Evolutionary conservation across 345 rosid genomes (phyloP).

Genomic region (Populus euphratica): DNA sequence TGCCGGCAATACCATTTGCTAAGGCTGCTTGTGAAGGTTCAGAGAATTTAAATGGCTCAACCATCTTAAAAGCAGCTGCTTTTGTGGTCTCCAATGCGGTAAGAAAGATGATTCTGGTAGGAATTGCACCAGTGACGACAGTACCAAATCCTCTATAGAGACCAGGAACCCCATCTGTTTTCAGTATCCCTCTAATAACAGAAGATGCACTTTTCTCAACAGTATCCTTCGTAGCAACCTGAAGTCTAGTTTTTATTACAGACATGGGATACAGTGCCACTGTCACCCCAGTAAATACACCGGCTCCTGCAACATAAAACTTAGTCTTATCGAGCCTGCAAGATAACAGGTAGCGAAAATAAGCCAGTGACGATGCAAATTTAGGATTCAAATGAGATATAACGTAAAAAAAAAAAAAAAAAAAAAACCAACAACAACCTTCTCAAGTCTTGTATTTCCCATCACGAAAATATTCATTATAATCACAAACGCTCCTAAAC

Average conservation of each 20-base stretch:
- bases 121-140: constrained; percentile 86
- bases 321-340: constrained; percentile 90
- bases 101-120: constrained; percentile 82
- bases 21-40: constrained; percentile 89
- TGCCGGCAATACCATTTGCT: constrained; percentile 94
- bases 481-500: neutral
- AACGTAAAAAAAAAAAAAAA: neutral
- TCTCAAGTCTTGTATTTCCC: neutral
- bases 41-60: constrained; percentile 30
- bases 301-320: constrained; percentile 91
- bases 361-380: neutral
- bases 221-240: constrained; percentile 83
- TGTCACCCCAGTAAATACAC: constrained; percentile 89
- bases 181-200: constrained; percentile 65
- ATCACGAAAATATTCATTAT: neutral
- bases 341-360: neutral
- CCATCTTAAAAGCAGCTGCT: constrained; percentile 64
- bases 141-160: constrained; percentile 94
- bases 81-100: constrained; percentile 90
- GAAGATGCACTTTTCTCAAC: constrained; percentile 73
- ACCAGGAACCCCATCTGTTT: constrained; percentile 88
- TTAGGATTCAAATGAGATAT: too few relatives aligned
- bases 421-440: neutral
- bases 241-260: constrained; percentile 87
- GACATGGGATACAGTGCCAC: constrained; percentile 88